These are phyloP conservation scores for Solanum dulcamara DNA, from an alignment of 257 asterid species.

Conservation along the genomic window DNA sequence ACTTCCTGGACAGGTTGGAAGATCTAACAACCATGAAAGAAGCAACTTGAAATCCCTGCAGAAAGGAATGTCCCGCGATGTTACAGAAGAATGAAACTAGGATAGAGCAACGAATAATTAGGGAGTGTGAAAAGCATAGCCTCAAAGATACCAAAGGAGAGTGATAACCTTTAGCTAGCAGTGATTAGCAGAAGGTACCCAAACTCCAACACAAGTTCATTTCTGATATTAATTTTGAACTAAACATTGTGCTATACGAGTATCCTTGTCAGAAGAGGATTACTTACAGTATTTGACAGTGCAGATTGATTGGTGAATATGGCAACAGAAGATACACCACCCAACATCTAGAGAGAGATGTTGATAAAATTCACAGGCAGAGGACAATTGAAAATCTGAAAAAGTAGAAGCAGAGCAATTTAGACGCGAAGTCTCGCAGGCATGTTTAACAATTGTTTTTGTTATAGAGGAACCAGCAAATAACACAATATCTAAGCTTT, in stretches of 20 bases:
- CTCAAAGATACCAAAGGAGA: not conserved
- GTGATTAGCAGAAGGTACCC: not conserved
- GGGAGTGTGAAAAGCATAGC: not conserved
- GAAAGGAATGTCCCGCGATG: not conserved
- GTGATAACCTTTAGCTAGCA: not conserved
- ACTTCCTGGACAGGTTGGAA: conserved; percentile 18
- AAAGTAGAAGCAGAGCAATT: not conserved
- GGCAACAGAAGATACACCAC: not conserved
- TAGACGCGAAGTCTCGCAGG: not conserved
- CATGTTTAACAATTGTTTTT: not conserved
- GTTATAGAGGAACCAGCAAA: not conserved
- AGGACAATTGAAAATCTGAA: not conserved
- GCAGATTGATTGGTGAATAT: not conserved
- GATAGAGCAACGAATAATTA: not conserved
- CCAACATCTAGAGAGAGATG: not conserved
- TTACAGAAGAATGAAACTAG: not conserved
- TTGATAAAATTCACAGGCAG: not conserved
- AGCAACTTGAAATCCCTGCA: conserved; percentile 25
- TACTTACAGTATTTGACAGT: not conserved
- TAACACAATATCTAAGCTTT: not conserved
- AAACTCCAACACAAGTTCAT: not conserved
- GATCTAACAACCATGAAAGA: conserved; percentile 19
- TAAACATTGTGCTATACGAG: not conserved
- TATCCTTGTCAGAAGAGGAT: not conserved
- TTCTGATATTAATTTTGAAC: not conserved